These are phyloP conservation scores for Leishmania guyanensis DNA, from an alignment of 208 protist genomes.

Conservation along the genomic window DNA sequence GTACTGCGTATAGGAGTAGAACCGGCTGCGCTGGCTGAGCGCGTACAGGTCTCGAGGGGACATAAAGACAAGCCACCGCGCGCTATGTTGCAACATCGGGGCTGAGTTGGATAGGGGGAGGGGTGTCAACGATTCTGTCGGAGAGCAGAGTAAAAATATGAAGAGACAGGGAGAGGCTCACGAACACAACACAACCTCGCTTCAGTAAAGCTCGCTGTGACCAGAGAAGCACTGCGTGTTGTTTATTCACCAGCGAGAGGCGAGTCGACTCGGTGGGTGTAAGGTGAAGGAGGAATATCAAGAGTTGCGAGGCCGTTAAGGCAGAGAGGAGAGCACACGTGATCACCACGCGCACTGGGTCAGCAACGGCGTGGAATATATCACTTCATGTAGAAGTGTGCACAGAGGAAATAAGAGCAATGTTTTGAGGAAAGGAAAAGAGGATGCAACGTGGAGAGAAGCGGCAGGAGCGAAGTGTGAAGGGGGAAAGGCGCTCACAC, in stretches of 20 bases:
- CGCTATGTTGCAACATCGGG: neutral
- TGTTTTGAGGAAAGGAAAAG: neutral
- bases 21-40: conserved; percentile 33
- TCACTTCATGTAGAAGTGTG: neutral
- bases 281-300: neutral
- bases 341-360: neutral
- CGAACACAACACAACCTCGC: neutral
- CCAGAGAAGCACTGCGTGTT: neutral
- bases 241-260: neutral
- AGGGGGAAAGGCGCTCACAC: neutral
- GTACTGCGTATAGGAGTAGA: conserved; percentile 31
- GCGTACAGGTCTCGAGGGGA: conserved; percentile 50
- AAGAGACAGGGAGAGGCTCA: neutral
- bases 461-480: neutral
- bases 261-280: neutral
- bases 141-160: neutral
- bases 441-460: neutral
- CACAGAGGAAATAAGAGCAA: neutral
- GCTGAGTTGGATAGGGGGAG: neutral
- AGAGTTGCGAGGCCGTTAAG: neutral
- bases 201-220: neutral
- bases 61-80: neutral
- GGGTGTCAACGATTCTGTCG: no score
- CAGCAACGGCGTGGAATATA: neutral
- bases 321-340: neutral